These are phyloP conservation scores for Craterostigma plantagineum DNA, from an alignment of 257 asterid species.

Conservation along the genomic window DNA sequence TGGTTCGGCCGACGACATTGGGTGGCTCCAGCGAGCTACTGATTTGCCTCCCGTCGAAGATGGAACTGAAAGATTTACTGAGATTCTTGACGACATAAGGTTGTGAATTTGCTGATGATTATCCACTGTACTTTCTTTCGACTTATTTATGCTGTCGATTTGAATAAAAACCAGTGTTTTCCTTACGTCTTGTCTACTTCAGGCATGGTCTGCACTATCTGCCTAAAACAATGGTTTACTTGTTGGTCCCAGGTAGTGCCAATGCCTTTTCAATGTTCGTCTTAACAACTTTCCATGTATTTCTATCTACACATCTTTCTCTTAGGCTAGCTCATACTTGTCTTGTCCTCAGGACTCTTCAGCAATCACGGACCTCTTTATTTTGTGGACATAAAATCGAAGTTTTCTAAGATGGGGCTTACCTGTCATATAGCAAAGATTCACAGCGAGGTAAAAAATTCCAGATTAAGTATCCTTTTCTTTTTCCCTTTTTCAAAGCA, in stretches of 20 bases:
- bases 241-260: constrained; percentile 98
- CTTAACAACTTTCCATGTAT: constrained; percentile 1
- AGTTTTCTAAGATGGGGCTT: constrained; percentile 85
- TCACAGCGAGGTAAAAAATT: constrained; percentile 45
- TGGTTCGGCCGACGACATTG: constrained; percentile 96
- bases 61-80: constrained; percentile 60
- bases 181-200: constrained; percentile 13
- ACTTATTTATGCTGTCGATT: constrained; percentile 4
- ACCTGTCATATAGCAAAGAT: constrained; percentile 77
- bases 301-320: too few relatives aligned
- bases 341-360: constrained; percentile 37
- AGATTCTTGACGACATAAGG: constrained; percentile 77
- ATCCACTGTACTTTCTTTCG: constrained; percentile 6
- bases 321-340: too few relatives aligned
- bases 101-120: constrained; percentile 5
- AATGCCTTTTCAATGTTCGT: too few relatives aligned
- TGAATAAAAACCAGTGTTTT: constrained; percentile 9
- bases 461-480: not conserved
- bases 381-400: constrained; percentile 63
- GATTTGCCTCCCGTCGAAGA: constrained; percentile 89
- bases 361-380: constrained; percentile 82
- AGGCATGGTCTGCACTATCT: constrained; percentile 88
- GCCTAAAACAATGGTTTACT: constrained; percentile 79
- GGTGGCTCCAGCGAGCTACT: constrained; percentile 65
- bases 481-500: not conserved